Conservation (phyloP, 345 rosid genomes). For the Balakata baccata region DNA sequence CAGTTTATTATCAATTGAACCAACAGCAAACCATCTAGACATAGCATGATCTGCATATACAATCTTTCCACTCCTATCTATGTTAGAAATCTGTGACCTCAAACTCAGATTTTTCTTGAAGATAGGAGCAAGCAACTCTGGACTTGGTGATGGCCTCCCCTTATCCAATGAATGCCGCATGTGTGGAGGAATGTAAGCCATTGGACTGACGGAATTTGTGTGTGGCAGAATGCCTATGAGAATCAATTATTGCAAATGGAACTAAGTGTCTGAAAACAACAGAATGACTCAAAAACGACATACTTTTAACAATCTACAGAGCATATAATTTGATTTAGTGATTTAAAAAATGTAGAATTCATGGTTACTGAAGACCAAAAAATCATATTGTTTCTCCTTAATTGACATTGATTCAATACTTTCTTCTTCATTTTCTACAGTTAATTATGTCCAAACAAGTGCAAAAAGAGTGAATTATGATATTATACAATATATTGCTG, state of each 20-base stretch:
- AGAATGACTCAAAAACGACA: background rate
- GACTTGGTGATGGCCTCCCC: conserved; percentile 28
- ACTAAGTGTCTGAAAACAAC: background rate
- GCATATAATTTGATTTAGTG: background rate
- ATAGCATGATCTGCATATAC: conserved; percentile 34
- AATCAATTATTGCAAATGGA: conserved; percentile 1
- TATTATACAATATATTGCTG: too few relatives aligned
- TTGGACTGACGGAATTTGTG: conserved; percentile 9
- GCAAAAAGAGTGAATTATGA: too few relatives aligned
- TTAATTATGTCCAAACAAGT: too few relatives aligned
- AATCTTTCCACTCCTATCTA: conserved; percentile 27
- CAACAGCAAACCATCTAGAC: conserved; percentile 47
- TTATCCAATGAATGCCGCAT: conserved; percentile 44
- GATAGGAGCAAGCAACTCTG: conserved; percentile 27
- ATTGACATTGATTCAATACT: too few relatives aligned
- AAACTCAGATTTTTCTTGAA: conserved; percentile 34
- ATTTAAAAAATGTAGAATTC: background rate
- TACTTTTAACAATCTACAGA: background rate
- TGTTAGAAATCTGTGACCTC: conserved; percentile 7
- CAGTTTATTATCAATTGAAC: conserved; percentile 36
- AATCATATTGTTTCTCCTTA: too few relatives aligned
- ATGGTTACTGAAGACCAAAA: too few relatives aligned
- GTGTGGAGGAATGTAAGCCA: conserved; percentile 70
- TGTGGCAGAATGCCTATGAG: background rate
- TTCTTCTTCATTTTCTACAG: too few relatives aligned